Percentiles rank a stretch among this genome's conserved stretches.
phyloP scores from a whole-genome alignment of 306 rosid genomes.

The Alnus rubra region DNA sequence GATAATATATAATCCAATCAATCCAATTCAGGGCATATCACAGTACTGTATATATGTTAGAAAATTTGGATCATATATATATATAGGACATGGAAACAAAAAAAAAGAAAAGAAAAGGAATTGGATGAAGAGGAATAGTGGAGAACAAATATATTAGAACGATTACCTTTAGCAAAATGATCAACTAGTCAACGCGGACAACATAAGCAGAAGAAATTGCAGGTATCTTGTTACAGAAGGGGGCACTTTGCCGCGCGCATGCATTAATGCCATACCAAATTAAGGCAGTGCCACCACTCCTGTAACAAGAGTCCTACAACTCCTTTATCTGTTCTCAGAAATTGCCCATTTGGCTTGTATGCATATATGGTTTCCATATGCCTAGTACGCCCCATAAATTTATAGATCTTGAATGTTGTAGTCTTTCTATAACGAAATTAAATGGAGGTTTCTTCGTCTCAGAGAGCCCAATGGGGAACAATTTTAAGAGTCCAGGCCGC shows the following conservation, averaged over 20 bases:
- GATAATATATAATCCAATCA: too few species aligned
- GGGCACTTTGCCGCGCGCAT: background rate
- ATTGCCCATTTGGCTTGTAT: background rate
- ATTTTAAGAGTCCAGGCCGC: background rate
- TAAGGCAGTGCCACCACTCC: background rate
- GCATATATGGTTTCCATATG: background rate
- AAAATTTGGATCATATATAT: too few species aligned
- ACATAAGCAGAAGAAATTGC: slow-evolving; percentile 1
- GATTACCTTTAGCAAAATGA: background rate
- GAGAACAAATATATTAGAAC: background rate
- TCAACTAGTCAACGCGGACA: background rate
- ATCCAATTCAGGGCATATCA: too few species aligned
- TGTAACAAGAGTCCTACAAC: slow-evolving; percentile 4
- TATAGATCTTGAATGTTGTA: background rate
- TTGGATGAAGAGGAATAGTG: background rate
- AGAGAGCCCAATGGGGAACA: background rate
- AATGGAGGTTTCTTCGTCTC: background rate
- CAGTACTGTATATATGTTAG: too few species aligned
- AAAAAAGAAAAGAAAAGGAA: background rate
- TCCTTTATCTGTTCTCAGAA: background rate
- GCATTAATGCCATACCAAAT: too few species aligned
- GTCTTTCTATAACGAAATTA: background rate
- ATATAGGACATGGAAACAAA: background rate
- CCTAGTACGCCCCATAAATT: background rate
- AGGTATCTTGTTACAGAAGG: slow-evolving; percentile 5